phyloP scores from a whole-genome alignment of 78 protist genomes.

The Tieghemostelium lacteum region DNA sequence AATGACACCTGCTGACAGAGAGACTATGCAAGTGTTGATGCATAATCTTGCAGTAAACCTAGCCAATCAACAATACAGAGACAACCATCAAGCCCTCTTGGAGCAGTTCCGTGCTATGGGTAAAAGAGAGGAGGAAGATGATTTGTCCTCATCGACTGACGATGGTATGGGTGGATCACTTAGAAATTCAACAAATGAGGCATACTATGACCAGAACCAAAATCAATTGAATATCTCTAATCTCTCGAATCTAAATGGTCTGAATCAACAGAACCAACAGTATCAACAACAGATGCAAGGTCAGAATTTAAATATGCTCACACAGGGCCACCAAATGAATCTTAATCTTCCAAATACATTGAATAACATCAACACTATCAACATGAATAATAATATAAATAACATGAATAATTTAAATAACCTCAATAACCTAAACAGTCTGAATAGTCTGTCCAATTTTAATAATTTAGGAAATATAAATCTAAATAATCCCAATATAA shows the following conservation, averaged over 20 bases:
- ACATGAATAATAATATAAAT: not conserved
- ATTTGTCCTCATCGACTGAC: not conserved
- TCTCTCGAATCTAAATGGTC: slow-evolving; percentile 6
- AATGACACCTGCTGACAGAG: slow-evolving; percentile 49
- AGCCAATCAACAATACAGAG: slow-evolving; percentile 69
- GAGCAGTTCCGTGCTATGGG: slow-evolving; percentile 40
- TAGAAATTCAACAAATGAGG: not conserved
- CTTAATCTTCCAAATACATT: not conserved
- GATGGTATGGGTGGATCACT: not conserved
- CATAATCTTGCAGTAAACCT: slow-evolving; percentile 78
- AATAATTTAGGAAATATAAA: no score
- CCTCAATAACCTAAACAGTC: not conserved
- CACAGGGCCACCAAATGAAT: no score
- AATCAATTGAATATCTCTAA: slow-evolving; percentile 8
- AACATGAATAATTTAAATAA: slow-evolving; percentile 2
- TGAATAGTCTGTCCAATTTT: not conserved
- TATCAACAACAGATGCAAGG: not conserved
- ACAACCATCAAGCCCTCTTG: slow-evolving; percentile 30
- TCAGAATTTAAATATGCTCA: no score
- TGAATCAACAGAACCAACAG: not conserved
- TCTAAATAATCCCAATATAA: not conserved
- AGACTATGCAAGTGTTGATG: slow-evolving; percentile 71
- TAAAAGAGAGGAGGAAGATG: slow-evolving; percentile 39
- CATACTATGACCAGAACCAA: not conserved
- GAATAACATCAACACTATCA: not conserved